Conservation (phyloP, 2,329 filamentous ascomycete genomes). For the Falciphora oryzae region DNA sequence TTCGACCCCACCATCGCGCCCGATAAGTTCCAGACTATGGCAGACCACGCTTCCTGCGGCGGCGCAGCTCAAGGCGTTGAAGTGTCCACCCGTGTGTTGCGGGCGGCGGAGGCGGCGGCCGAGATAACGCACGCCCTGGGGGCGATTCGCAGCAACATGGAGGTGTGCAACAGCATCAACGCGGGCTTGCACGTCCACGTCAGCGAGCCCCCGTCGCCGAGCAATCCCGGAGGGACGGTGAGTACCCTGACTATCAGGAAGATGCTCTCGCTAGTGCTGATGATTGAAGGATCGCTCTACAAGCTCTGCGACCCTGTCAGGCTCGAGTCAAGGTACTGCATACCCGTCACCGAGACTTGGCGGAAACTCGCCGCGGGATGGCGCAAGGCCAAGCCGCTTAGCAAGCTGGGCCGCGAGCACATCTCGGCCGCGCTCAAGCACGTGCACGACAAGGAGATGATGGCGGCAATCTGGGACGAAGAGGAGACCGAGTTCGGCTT, state of each 20-base stretch:
- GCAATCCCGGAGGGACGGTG: background rate
- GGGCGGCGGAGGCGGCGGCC: background rate
- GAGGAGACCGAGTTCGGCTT: background rate
- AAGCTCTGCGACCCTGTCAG: background rate
- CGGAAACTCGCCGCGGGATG: background rate
- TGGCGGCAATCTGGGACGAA: background rate
- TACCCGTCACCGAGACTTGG: background rate
- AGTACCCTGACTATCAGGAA: slow-evolving; percentile 1
- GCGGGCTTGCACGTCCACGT: slow-evolving; percentile 9
- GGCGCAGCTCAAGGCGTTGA: background rate
- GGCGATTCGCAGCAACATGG: background rate
- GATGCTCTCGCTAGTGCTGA: slow-evolving; percentile 5
- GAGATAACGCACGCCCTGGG: background rate
- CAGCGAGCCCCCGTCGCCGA: background rate
- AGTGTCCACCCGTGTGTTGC: slow-evolving; percentile 4
- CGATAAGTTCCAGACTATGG: background rate
- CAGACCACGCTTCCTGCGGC: background rate
- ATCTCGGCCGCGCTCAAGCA: background rate
- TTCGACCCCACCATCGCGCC: background rate
- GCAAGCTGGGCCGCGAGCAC: background rate
- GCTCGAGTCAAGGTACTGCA: background rate
- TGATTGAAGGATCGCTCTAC: slow-evolving; percentile 4
- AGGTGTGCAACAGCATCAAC: background rate
- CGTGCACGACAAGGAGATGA: background rate
- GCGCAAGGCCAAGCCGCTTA: background rate